A percentile compares a stretch with the other conserved stretches of the same genome.
Evolutionary conservation across 345 rosid species (phyloP).

Genomic region (Erucastrum elatum): DNA sequence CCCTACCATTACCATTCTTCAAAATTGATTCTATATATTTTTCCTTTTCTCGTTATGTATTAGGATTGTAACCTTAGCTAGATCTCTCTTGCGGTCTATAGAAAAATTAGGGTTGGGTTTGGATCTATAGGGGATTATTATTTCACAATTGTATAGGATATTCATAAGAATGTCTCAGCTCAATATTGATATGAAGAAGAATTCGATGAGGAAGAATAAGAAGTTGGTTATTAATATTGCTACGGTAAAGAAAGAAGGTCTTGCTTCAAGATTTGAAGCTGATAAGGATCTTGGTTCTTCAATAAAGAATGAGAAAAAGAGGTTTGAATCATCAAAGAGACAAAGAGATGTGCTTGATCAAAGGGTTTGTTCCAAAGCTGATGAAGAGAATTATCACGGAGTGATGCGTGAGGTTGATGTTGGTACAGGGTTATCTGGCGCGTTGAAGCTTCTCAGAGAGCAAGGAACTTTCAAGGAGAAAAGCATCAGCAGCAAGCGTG

Average conservation of each 20-base stretch:
- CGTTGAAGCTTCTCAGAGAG: slow-evolving; percentile 16
- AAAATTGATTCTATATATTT: no score
- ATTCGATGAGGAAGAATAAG: slow-evolving; percentile 21
- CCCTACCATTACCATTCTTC: no score
- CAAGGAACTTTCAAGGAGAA: slow-evolving; percentile 26
- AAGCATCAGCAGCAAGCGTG: background rate
- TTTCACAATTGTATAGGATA: background rate
- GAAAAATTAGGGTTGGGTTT: background rate
- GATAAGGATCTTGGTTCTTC: slow-evolving; percentile 6
- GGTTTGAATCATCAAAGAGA: slow-evolving; percentile 6
- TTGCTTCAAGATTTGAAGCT: slow-evolving; percentile 24
- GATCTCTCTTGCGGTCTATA: background rate
- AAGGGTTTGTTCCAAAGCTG: background rate
- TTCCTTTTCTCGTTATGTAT: background rate
- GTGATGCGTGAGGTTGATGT: slow-evolving; percentile 28
- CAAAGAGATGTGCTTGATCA: background rate
- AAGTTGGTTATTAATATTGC: slow-evolving; percentile 10
- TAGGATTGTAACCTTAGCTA: background rate
- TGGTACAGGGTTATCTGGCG: slow-evolving; percentile 25
- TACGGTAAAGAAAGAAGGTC: background rate
- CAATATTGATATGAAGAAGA: slow-evolving; percentile 11
- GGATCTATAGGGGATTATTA: background rate
- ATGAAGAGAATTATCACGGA: background rate
- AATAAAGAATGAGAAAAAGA: slow-evolving; percentile 10
- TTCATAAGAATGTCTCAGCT: slow-evolving; percentile 16